phyloP scores from a whole-genome alignment of 2,329 filamentous ascomycete genomes.

The Penicillium sclerotiorum region DNA sequence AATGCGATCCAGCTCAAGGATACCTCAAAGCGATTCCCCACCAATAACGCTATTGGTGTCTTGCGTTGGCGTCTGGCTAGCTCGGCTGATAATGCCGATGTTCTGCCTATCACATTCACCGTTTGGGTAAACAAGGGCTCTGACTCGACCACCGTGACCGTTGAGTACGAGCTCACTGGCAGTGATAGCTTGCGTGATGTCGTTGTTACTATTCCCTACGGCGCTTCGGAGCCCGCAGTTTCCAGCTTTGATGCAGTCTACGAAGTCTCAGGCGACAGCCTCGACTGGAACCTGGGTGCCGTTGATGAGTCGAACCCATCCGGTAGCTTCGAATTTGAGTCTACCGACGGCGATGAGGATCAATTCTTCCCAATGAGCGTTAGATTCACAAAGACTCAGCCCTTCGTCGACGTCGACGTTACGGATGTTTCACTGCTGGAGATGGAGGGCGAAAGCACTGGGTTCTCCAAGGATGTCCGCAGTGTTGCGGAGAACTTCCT shows the following conservation, averaged over 20 bases:
- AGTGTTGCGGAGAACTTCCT: constrained; percentile 48
- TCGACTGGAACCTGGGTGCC: constrained; percentile 91
- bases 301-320: constrained; percentile 80
- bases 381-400: constrained; percentile 80
- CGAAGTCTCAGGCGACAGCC: constrained; percentile 85
- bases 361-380: constrained; percentile 99
- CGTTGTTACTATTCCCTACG: constrained; percentile 82
- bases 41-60: constrained; percentile 91
- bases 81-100: constrained; percentile 75
- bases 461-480: constrained; percentile 50
- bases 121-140: constrained; percentile 94
- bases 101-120: constrained; percentile 91
- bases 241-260: constrained; percentile 94
- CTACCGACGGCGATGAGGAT: constrained; percentile 80
- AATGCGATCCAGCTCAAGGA: constrained; percentile 91
- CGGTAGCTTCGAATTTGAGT: constrained; percentile 95
- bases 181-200: constrained; percentile 80
- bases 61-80: constrained; percentile 83
- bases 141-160: constrained; percentile 82
- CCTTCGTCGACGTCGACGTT: constrained; percentile 92
- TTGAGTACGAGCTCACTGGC: constrained; percentile 93
- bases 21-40: constrained; percentile 81
- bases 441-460: constrained; percentile 47
- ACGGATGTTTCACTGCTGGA: constrained; percentile 46
- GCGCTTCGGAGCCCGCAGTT: constrained; percentile 79